These are phyloP conservation scores for Spathaspora sp. DNA, from an alignment of 1,139 yeast species.

Conservation along the genomic window DNA sequence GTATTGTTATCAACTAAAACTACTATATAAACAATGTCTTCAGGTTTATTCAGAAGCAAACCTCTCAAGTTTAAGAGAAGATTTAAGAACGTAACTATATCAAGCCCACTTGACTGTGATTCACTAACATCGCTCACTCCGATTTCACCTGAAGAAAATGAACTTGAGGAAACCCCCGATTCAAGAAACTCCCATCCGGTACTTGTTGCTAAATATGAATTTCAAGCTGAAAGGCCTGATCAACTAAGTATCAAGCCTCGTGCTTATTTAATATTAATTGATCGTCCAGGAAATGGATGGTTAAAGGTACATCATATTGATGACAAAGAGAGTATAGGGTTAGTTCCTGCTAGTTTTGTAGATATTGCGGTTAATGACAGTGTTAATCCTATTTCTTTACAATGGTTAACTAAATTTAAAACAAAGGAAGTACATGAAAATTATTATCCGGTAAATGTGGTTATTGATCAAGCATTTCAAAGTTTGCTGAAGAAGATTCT, in stretches of 20 bases:
- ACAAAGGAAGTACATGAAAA: neutral
- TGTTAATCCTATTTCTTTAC: constrained; percentile 28
- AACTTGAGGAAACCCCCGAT: neutral
- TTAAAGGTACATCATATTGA: constrained; percentile 33
- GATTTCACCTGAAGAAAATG: constrained; percentile 1
- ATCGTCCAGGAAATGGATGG: constrained; percentile 41
- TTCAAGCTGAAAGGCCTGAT: constrained; percentile 25
- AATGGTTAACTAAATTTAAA: constrained; percentile 26
- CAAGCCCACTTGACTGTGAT: constrained; percentile 14
- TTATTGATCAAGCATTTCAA: constrained; percentile 11
- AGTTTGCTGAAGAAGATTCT: constrained; percentile 22
- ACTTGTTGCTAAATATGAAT: constrained; percentile 31
- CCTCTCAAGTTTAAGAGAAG: constrained; percentile 27
- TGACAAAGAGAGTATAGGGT: constrained; percentile 24
- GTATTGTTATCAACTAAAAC: neutral
- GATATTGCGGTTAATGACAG: constrained; percentile 39
- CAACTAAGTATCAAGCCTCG: constrained; percentile 31
- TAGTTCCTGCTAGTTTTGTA: constrained; percentile 37
- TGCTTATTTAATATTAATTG: constrained; percentile 31
- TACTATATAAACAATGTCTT: constrained; percentile 24
- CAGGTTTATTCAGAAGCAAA: constrained; percentile 29
- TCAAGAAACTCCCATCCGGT: constrained; percentile 15
- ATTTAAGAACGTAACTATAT: constrained; percentile 30
- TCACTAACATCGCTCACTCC: neutral
- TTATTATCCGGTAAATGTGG: constrained; percentile 1